Evolutionary conservation across 768 basidiomycete species (phyloP), one percentile per base, ranked within the genome.

Genomic region (Suillus plorans): DNA sequence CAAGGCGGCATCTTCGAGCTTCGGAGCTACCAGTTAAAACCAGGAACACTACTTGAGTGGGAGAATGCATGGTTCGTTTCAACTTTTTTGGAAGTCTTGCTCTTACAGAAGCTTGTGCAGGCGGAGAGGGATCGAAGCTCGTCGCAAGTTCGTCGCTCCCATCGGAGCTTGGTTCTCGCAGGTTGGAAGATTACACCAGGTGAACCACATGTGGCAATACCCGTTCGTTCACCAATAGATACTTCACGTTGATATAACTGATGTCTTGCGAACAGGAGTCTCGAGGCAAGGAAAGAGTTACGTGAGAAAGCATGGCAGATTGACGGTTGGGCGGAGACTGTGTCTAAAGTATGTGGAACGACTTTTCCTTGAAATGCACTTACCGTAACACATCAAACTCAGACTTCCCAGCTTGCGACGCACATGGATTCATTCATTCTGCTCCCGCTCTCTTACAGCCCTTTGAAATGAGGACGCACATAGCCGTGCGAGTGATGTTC

Each of bases 121-220:
- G 97, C 87, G 95, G 66, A 85, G 84, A 73, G 97, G 97, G 12
- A 92, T 99, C 57, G 97, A 99, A 73, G 97, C 97, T 13, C 88
- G 97, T 60, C 84, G 89, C 66, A 88, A 90, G 75, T 91, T 91
- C 72, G 89, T 97, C 62, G 86, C 86, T 64, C 96, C 92, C 52
- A 86, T 93, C 14, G 94, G 92, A 36, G 91, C 92, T n/a, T 95
- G 93, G 92, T 96, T 93, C 78, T 91, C 91, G 63, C 93, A 94
- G 76, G 82, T 93, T 56, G 93, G 93, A 60, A 84, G 90, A 57
- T 80, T 94, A 62, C 90, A 94, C 72, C 85, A 93, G 69, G 97
- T 97, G 9, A 92, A 98, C 74, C 97, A 98, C 78, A 86, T 98
- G 79, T 99, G 97, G 97, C 96, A 98, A 78, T 97, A 97, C 74